These are phyloP conservation scores for Zelopaecilomyces penicillatus DNA, from an alignment of 2,329 filamentous ascomycete species.

Conservation along the genomic window DNA sequence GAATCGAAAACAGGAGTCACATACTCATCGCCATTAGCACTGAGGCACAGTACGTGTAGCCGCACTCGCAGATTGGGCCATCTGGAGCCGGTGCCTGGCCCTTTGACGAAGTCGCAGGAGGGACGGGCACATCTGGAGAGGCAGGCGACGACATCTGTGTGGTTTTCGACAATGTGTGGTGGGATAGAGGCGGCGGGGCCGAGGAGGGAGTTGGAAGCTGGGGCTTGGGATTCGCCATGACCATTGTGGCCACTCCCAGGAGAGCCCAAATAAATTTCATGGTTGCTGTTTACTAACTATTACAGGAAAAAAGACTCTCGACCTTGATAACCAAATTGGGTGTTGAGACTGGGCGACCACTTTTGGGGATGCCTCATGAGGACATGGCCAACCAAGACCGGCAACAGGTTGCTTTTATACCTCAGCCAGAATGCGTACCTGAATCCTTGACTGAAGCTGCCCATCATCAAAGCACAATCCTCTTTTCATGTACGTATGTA, in stretches of 20 bases:
- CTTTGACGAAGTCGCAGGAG: conserved; percentile 6
- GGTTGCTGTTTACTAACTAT: not conserved
- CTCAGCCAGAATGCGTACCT: no score
- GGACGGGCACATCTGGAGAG: conserved; percentile 11
- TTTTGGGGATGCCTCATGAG: no score
- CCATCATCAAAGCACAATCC: no score
- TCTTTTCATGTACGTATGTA: no score
- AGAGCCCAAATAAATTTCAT: conserved; percentile 21
- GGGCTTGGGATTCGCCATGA: conserved; percentile 17
- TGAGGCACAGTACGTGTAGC: conserved; percentile 33
- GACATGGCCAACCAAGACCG: no score
- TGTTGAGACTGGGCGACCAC: no score
- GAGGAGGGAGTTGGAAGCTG: conserved; percentile 12
- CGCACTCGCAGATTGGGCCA: conserved; percentile 30
- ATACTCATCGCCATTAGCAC: conserved; percentile 30
- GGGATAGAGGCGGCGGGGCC: conserved; percentile 17
- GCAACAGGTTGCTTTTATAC: no score
- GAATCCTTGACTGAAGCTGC: no score
- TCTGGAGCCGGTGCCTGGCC: conserved; percentile 7
- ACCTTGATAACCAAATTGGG: no score
- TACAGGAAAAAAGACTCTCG: no score
- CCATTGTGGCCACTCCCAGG: conserved; percentile 15
- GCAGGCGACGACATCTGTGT: conserved; percentile 10
- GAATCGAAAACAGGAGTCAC: conserved; percentile 1
- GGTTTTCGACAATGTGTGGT: not conserved